phyloP scores from a whole-genome alignment of 2,329 filamentous ascomycete genomes.

The Cephalotrichum gorgonifer region DNA sequence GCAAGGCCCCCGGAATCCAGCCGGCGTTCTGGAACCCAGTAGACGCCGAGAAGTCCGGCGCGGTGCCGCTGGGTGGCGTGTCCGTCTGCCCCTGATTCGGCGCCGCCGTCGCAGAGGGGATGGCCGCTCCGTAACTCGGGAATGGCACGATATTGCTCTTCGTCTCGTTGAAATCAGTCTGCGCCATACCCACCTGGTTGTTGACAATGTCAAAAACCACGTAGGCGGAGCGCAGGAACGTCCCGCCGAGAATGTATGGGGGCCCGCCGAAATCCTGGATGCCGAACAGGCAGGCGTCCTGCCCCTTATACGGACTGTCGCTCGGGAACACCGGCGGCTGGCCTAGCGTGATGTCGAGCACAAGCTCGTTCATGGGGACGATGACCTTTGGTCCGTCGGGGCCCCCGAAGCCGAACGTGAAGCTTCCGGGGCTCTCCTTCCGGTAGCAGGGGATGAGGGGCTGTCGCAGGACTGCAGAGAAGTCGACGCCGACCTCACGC shows the following conservation, averaged over 20 bases:
- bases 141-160: slow-evolving; percentile 7
- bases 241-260: slow-evolving; percentile 43
- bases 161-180: slow-evolving; percentile 45
- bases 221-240: slow-evolving; percentile 49
- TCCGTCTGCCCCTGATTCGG: slow-evolving; percentile 4
- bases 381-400: slow-evolving; percentile 36
- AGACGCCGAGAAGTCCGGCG: not conserved
- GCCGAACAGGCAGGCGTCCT: slow-evolving; percentile 43
- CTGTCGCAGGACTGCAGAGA: slow-evolving; percentile 19
- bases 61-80: not conserved
- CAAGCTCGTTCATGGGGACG: slow-evolving; percentile 44
- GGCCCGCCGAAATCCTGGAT: slow-evolving; percentile 36
- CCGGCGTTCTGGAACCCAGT: slow-evolving; percentile 1
- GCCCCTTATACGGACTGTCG: slow-evolving; percentile 28
- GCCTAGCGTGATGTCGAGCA: slow-evolving; percentile 32
- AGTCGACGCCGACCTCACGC: slow-evolving; percentile 43
- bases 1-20: not conserved
- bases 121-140: not conserved
- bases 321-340: slow-evolving; percentile 22
- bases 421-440: slow-evolving; percentile 31
- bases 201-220: slow-evolving; percentile 50
- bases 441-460: slow-evolving; percentile 41
- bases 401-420: slow-evolving; percentile 44
- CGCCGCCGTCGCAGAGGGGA: slow-evolving; percentile 1
- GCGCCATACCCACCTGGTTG: slow-evolving; percentile 43